phyloP scores from a whole-genome alignment of 129 eudicot species.

The Arctium lappa region DNA sequence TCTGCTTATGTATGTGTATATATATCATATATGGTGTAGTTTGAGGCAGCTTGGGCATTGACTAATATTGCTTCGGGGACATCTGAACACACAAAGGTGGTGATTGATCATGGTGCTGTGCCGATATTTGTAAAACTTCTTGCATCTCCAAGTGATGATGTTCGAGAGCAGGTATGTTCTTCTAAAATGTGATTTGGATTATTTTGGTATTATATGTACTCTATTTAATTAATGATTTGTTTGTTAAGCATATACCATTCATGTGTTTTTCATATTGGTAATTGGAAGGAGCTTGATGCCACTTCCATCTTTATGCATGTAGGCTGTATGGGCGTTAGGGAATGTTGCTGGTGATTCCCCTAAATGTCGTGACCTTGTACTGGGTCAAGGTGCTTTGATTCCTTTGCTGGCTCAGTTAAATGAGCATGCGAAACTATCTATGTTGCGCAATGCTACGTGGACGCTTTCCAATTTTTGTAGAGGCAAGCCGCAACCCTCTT shows the following conservation, averaged over 20 bases:
- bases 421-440: constrained; percentile 54
- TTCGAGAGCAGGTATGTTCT: constrained; percentile 55
- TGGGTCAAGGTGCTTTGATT: constrained; percentile 57
- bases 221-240: neutral
- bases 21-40: constrained; percentile 27
- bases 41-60: constrained; percentile 80
- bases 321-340: constrained; percentile 84
- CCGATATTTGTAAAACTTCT: constrained; percentile 64
- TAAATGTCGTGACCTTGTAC: constrained; percentile 62
- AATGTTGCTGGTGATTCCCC: constrained; percentile 78
- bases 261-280: neutral
- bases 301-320: neutral
- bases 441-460: constrained; percentile 78
- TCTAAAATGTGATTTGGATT: neutral
- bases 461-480: constrained; percentile 67
- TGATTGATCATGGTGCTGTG: constrained; percentile 68
- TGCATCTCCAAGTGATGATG: constrained; percentile 63
- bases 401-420: constrained; percentile 59
- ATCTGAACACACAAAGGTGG: constrained; percentile 63
- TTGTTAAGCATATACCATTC: constrained; percentile 1
- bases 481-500: constrained; percentile 65
- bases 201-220: neutral
- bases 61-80: constrained; percentile 78
- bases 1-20: neutral
- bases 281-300: neutral